Evolutionary conservation across 2,329 filamentous ascomycete genomes (phyloP).

Genomic region (Triangularia verruculosa): DNA sequence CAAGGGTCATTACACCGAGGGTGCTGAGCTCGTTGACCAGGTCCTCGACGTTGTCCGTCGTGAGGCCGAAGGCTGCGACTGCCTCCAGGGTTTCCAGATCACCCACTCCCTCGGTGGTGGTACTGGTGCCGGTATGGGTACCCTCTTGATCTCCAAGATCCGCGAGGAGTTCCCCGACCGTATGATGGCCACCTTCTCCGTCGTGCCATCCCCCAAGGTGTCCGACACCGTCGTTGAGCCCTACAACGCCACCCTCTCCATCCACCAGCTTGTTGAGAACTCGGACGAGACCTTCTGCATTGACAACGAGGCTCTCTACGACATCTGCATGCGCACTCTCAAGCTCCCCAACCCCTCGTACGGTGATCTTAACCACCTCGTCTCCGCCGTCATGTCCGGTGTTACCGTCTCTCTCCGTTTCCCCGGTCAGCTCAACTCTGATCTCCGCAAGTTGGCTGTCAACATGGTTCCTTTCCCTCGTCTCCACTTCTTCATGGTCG

Average conservation of each 20-base stretch:
- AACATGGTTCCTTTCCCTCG: slow-evolving; percentile 99
- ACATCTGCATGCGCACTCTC: slow-evolving; percentile 99
- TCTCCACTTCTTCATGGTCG: slow-evolving; percentile 99
- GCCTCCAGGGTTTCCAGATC: slow-evolving; percentile 99
- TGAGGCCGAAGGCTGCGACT: slow-evolving; percentile 98
- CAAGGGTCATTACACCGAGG: slow-evolving; percentile 99
- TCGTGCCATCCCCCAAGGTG: slow-evolving; percentile 98
- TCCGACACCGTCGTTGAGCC: slow-evolving; percentile 99
- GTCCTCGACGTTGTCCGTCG: slow-evolving; percentile 98
- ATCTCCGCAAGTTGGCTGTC: slow-evolving; percentile 97
- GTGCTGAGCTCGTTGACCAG: slow-evolving; percentile 97
- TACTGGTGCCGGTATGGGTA: slow-evolving; percentile 99
- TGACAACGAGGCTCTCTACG: slow-evolving; percentile 99
- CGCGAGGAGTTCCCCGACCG: slow-evolving; percentile 99
- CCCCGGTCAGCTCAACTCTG: slow-evolving; percentile 99
- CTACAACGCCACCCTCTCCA: slow-evolving; percentile 98
- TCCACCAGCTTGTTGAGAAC: slow-evolving; percentile 99
- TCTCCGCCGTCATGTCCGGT: slow-evolving; percentile 99
- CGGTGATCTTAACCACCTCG: slow-evolving; percentile 98
- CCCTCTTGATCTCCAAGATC: slow-evolving; percentile 99
- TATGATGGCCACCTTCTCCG: slow-evolving; percentile 99
- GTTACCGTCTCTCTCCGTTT: slow-evolving; percentile 98
- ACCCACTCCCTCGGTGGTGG: slow-evolving; percentile 99
- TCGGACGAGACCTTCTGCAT: slow-evolving; percentile 99
- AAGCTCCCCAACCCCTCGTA: slow-evolving; percentile 99